Percentiles rank a stretch among this genome's conserved stretches.
Conservation (phyloP, 2,329 filamentous ascomycete genomes). For the Colletotrichum orchidophilum region DNA sequence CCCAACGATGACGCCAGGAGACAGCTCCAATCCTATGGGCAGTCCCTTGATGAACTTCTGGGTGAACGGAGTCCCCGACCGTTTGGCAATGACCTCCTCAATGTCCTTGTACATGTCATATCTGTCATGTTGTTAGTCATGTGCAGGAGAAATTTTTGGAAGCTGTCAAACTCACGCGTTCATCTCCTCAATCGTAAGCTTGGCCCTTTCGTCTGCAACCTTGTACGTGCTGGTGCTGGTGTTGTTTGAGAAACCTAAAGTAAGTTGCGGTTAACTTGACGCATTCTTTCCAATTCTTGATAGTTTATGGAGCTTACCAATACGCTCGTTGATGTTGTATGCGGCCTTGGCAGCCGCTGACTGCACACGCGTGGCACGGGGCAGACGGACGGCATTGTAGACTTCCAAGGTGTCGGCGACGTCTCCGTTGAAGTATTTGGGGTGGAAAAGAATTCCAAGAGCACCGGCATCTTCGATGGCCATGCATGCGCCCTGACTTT, state of each 20-base stretch:
- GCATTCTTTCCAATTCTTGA: background rate
- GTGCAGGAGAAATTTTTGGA: background rate
- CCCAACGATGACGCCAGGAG: slow-evolving; percentile 54
- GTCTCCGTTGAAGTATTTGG: slow-evolving; percentile 55
- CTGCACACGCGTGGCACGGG: slow-evolving; percentile 65
- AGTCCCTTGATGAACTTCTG: slow-evolving; percentile 53
- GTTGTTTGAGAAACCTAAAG: slow-evolving; percentile 71
- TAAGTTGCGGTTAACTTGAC: background rate
- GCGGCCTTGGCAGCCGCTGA: slow-evolving; percentile 65
- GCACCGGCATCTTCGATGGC: slow-evolving; percentile 74
- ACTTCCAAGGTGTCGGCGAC: slow-evolving; percentile 56
- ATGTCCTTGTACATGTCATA: slow-evolving; percentile 69
- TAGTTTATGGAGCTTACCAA: slow-evolving; percentile 50
- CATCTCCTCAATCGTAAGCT: slow-evolving; percentile 76
- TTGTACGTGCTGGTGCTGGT: slow-evolving; percentile 65
- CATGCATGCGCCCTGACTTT: slow-evolving; percentile 76
- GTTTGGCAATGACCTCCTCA: slow-evolving; percentile 55
- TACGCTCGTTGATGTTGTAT: slow-evolving; percentile 71
- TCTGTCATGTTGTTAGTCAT: slow-evolving; percentile 40
- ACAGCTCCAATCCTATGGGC: slow-evolving; percentile 57
- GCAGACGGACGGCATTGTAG: slow-evolving; percentile 63
- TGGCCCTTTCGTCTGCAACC: slow-evolving; percentile 68
- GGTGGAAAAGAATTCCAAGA: slow-evolving; percentile 68
- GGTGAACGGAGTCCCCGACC: slow-evolving; percentile 44
- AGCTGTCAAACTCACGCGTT: slow-evolving; percentile 59